Percentiles rank a stretch among this genome's conserved stretches.
These are phyloP conservation scores for Mortierella sp. DNA, from an alignment of 371 early-diverging fungal genomes.

Conservation along the genomic window DNA sequence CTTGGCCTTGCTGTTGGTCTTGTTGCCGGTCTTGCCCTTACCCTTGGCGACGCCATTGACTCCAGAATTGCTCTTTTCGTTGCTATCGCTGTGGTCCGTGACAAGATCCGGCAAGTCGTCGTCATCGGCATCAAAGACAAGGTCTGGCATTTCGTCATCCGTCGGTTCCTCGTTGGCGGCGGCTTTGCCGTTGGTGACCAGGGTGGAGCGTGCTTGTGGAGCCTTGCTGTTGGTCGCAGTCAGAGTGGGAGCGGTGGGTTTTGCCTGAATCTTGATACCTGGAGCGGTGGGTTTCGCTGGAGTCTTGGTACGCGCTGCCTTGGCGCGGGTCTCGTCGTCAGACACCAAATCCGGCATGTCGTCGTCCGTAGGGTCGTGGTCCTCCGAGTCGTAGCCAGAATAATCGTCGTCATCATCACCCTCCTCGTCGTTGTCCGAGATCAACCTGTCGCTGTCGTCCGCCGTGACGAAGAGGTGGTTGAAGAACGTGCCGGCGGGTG, in stretches of 20 bases:
- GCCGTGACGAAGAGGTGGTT: not conserved
- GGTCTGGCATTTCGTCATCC: not conserved
- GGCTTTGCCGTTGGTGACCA: not conserved
- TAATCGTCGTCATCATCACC: not conserved
- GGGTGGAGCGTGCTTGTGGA: not conserved
- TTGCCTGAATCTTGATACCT: not conserved
- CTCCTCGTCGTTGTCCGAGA: not conserved
- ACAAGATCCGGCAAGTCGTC: not conserved
- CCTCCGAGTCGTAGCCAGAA: not conserved
- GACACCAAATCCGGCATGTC: not conserved
- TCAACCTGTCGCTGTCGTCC: not conserved
- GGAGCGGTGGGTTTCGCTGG: not conserved
- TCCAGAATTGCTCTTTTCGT: not conserved
- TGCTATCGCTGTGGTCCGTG: not conserved
- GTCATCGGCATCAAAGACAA: conserved; percentile 3
- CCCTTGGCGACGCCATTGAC: not conserved
- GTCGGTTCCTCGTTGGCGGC: not conserved
- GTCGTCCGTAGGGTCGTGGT: not conserved
- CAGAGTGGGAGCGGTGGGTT: not conserved
- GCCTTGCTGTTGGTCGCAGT: not conserved
- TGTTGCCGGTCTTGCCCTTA: not conserved
- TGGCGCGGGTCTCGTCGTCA: not conserved
- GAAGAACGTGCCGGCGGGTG: not conserved
- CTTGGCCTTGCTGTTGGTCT: not conserved
- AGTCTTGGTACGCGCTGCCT: not conserved